phyloP scores from a whole-genome alignment of 495 filamentous ascomycete species.

The Friedmanniomyces simplex region DNA sequence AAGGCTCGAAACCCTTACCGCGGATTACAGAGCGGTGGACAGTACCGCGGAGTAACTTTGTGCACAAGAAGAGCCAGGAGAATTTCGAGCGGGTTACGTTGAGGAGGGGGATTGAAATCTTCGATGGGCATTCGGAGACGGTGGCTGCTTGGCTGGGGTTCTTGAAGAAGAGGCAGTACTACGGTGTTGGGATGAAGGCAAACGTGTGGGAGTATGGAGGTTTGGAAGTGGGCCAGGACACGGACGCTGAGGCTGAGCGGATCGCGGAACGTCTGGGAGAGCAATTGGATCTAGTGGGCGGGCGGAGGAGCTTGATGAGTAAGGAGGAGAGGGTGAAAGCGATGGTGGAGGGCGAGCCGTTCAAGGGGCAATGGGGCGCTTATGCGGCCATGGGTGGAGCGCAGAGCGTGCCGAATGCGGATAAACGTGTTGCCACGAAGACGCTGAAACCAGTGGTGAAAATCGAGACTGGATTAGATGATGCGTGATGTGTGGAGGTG shows the following conservation, averaged over 20 bases:
- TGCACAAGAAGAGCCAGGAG: conserved; percentile 94
- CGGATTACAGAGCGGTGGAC: conserved; percentile 85
- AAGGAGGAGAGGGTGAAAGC: conserved; percentile 24
- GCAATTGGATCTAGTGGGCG: conserved; percentile 21
- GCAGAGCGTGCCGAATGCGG: conserved; percentile 12
- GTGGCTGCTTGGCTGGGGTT: conserved; percentile 90
- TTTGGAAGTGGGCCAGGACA: conserved; percentile 33
- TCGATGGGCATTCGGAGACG: conserved; percentile 79
- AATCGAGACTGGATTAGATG: too few relatives aligned
- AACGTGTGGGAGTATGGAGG: conserved; percentile 84
- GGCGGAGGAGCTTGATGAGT: conserved; percentile 6
- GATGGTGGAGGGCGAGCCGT: conserved; percentile 22
- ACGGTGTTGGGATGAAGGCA: conserved; percentile 97
- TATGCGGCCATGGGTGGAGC: conserved; percentile 15
- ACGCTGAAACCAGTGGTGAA: neutral
- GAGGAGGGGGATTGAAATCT: conserved; percentile 80
- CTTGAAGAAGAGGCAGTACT: conserved; percentile 77
- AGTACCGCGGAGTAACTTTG: conserved; percentile 78
- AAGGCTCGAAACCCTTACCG: conserved; percentile 81
- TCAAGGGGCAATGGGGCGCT: conserved; percentile 25
- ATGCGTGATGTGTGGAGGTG: too few relatives aligned
- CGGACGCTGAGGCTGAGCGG: conserved; percentile 25
- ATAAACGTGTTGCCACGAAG: conserved; percentile 2
- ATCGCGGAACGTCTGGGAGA: conserved; percentile 22
- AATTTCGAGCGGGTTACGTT: conserved; percentile 91